phyloP scores from a whole-genome alignment of 257 asterid genomes.

The Solanum infundibuliforme region DNA sequence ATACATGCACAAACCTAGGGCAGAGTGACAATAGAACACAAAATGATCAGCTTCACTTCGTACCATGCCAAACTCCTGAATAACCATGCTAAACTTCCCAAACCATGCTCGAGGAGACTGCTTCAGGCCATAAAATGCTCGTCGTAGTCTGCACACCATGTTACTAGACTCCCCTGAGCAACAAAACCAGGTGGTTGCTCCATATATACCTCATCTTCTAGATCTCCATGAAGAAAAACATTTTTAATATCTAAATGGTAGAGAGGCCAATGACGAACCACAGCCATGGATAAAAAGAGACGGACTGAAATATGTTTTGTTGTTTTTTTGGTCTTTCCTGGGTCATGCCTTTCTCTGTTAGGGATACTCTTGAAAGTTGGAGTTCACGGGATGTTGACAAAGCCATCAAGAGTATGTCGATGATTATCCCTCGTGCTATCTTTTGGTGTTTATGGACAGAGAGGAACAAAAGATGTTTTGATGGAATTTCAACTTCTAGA shows the following conservation, averaged over 20 bases:
- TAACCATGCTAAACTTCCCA: background rate
- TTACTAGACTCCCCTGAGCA: background rate
- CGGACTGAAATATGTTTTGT: no score
- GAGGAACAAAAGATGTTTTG: no score
- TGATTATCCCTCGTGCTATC: no score
- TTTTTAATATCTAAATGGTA: background rate
- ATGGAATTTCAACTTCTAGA: no score
- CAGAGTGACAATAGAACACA: background rate
- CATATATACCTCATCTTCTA: background rate
- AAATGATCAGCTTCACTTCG: background rate
- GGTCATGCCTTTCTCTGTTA: no score
- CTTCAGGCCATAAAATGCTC: background rate
- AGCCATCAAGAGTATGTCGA: no score
- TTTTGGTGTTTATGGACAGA: no score
- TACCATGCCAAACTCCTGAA: background rate
- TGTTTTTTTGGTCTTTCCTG: no score
- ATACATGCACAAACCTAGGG: background rate
- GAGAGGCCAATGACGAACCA: background rate
- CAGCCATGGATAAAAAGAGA: background rate
- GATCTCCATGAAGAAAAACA: background rate
- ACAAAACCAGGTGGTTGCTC: background rate
- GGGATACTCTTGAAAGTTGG: no score
- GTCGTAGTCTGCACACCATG: background rate
- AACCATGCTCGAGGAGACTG: background rate
- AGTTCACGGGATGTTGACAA: no score